Evolutionary conservation across 371 early-diverging fungal genomes (phyloP), one percentile per base, ranked within the genome.

Genomic region (Actinomucor elegans): DNA sequence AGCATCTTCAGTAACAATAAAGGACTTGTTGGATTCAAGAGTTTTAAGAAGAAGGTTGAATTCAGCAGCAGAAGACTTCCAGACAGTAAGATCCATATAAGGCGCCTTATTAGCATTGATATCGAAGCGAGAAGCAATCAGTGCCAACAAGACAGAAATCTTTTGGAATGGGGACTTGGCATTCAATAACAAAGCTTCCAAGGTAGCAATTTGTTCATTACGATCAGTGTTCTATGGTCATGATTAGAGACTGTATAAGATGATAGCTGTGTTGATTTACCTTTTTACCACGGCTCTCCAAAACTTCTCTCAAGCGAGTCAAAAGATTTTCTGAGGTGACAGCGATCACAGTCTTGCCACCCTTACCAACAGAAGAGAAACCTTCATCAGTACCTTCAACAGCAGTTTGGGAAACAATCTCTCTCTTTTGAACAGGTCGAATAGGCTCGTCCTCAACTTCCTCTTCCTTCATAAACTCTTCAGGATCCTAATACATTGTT

Each of bases 71-170:
- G 89, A 81, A 65, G 67, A 73, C 69, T 90, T 88, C 98, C 98
- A 97, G 32, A 85, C 71, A 24, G 87, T 86, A 32, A 81, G 56
- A 33, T 79, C 70, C 91, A 94, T 88, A 71, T 79, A 88, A 34
- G 85, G 84, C 18, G 80, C 67, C 46, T 83, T 71, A 56, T 81
- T 73, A 7, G 84, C 67, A 34, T 83, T 81, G 60, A 80, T 81
- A 72, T 98, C 99, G 63, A 98, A 96, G 67, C 88, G 93, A 48
- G 93, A 82, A 17, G 99, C 90, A 58, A 96, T 87, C 57, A 97
- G 77, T 34, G 85, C 83, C 59, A 96, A 78, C 15, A 98, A 80
- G 27, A 97, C 93, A 43, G 87, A 82, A 61, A 90, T 85, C 72
- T 85, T 80, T 72, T 94, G 94, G 80, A 87, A 89, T 6, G 94